These are phyloP conservation scores for Hansenula lynferdii DNA, from an alignment of 1,139 yeast species.

Conservation along the genomic window DNA sequence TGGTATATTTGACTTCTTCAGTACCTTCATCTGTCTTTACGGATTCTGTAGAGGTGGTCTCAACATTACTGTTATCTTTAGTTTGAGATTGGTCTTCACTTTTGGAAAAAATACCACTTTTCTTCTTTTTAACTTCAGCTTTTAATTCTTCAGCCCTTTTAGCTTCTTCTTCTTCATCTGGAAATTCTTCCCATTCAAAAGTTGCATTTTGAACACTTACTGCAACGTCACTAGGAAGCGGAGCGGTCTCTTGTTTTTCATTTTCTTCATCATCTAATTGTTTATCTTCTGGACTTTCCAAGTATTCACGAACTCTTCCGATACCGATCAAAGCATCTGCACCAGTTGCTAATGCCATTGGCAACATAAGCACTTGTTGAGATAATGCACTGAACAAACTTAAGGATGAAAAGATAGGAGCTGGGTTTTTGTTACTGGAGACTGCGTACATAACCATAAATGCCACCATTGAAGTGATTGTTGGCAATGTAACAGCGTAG, in stretches of 20 bases:
- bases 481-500: slow-evolving; percentile 52
- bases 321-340: slow-evolving; percentile 61
- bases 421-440: slow-evolving; percentile 46
- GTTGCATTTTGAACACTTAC: slow-evolving; percentile 44
- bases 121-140: slow-evolving; percentile 5
- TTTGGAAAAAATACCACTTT: no score
- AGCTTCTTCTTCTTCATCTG: slow-evolving; percentile 23
- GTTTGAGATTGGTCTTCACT: no score
- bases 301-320: slow-evolving; percentile 46
- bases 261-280: slow-evolving; percentile 30
- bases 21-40: background rate
- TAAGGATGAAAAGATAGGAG: slow-evolving; percentile 69
- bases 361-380: slow-evolving; percentile 62
- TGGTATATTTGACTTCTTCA: background rate
- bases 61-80: no score
- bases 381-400: slow-evolving; percentile 66
- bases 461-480: slow-evolving; percentile 61
- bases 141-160: slow-evolving; percentile 8
- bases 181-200: slow-evolving; percentile 61
- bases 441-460: slow-evolving; percentile 62
- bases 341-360: slow-evolving; percentile 45
- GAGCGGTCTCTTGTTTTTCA: slow-evolving; percentile 14
- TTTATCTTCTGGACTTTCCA: slow-evolving; percentile 40
- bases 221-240: slow-evolving; percentile 31
- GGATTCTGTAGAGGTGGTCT: background rate